phyloP scores from a whole-genome alignment of 2,329 filamentous ascomycete species.

The Westerdykella sp. region DNA sequence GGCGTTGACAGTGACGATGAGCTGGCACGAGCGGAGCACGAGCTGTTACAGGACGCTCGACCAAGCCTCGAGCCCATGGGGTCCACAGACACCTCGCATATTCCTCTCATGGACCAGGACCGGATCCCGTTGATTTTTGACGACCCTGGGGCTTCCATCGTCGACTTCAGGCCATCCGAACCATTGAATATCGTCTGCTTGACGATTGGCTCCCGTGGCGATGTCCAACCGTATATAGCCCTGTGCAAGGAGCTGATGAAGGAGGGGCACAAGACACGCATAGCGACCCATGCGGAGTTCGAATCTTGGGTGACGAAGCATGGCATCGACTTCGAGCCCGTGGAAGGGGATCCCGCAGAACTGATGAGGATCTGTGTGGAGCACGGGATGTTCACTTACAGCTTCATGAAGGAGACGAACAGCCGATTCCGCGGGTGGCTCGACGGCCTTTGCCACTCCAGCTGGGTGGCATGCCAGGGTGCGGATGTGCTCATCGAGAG shows the following conservation, averaged over 20 bases:
- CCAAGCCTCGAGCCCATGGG: slow-evolving; percentile 27
- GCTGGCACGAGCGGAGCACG: slow-evolving; percentile 71
- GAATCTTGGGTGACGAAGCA: slow-evolving; percentile 83
- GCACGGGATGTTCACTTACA: slow-evolving; percentile 92
- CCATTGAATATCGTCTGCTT: slow-evolving; percentile 82
- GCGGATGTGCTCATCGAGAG: slow-evolving; percentile 91
- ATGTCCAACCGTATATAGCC: slow-evolving; percentile 96
- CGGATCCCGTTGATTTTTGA: slow-evolving; percentile 79
- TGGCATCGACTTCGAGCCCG: slow-evolving; percentile 83
- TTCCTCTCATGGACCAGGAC: slow-evolving; percentile 40
- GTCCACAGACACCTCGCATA: slow-evolving; percentile 18
- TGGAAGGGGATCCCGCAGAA: slow-evolving; percentile 87
- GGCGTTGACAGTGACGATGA: slow-evolving; percentile 67
- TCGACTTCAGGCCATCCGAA: slow-evolving; percentile 81
- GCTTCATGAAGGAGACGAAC: slow-evolving; percentile 80
- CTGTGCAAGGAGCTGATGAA: slow-evolving; percentile 83
- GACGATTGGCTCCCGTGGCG: slow-evolving; percentile 90
- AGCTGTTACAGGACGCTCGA: slow-evolving; percentile 71
- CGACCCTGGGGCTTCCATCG: slow-evolving; percentile 76
- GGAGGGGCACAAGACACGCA: slow-evolving; percentile 79
- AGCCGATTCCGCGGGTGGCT: slow-evolving; percentile 81
- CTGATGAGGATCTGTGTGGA: slow-evolving; percentile 95
- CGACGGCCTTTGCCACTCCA: slow-evolving; percentile 74
- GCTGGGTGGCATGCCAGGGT: slow-evolving; percentile 77
- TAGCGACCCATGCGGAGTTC: slow-evolving; percentile 90